Conservation (phyloP, 768 basidiomycete genomes). For the Brasilioporus rufonigricans region DNA sequence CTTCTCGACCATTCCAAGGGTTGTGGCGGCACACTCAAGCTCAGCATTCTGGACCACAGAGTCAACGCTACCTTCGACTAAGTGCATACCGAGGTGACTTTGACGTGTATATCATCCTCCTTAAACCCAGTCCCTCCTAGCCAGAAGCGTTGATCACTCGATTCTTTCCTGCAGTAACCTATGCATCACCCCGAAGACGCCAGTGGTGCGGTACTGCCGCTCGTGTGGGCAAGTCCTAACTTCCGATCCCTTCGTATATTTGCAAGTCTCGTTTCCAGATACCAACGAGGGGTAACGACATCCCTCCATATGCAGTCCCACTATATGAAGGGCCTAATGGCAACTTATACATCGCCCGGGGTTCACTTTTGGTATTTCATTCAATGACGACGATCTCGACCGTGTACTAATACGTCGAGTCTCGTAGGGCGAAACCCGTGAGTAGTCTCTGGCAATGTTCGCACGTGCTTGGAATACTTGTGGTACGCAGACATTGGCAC, state of each 20-base stretch:
- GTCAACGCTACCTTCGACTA: too few species aligned
- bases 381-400: background rate
- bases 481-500: conserved; percentile 15
- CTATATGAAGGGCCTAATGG: conserved; percentile 1
- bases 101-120: too few species aligned
- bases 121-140: too few species aligned
- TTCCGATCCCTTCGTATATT: background rate
- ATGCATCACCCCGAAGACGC: background rate
- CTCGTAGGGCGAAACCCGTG: conserved; percentile 20
- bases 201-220: background rate
- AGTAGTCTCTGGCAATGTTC: background rate
- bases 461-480: background rate
- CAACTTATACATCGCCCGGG: conserved; percentile 21
- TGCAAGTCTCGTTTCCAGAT: conserved; percentile 1
- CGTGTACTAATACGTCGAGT: conserved; percentile 1
- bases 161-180: background rate
- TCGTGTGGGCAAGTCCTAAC: background rate
- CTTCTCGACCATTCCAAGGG: too few species aligned
- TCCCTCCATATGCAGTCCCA: conserved; percentile 22
- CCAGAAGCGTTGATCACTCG: background rate
- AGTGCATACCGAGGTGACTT: too few species aligned
- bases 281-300: conserved; percentile 15
- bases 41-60: too few species aligned
- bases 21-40: too few species aligned
- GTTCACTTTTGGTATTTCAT: conserved; percentile 11